A percentile compares a stretch with the other conserved stretches of the same genome.
Conservation (phyloP, 2,329 filamentous ascomycete genomes). For the Diplodia scrobiculata region DNA sequence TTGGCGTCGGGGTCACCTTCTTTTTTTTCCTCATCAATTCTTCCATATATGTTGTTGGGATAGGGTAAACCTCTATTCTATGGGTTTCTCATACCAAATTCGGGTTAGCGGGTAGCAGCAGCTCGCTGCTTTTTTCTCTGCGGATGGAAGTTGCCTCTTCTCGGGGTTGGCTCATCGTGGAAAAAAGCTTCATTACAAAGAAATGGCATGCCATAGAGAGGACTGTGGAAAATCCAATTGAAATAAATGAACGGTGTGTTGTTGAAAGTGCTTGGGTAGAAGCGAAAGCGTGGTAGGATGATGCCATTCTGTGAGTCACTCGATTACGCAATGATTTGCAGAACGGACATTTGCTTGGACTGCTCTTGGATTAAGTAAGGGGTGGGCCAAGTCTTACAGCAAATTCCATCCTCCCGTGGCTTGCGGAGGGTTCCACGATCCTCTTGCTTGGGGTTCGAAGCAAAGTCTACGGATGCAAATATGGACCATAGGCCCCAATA, state of each 20-base stretch:
- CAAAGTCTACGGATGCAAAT: too few species aligned
- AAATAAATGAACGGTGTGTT: background rate
- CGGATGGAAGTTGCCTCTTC: background rate
- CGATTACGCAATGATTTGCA: too few species aligned
- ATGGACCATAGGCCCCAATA: too few species aligned
- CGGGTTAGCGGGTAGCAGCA: background rate
- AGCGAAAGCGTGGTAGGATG: too few species aligned
- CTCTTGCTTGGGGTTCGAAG: too few species aligned
- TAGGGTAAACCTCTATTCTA: constrained; percentile 8
- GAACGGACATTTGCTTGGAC: too few species aligned
- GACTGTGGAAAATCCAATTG: background rate
- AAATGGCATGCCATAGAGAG: background rate
- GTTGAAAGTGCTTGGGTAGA: background rate
- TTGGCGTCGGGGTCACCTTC: background rate
- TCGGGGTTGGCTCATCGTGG: background rate
- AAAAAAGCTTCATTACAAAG: background rate
- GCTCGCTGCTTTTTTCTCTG: background rate
- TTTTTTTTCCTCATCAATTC: background rate
- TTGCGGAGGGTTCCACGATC: too few species aligned
- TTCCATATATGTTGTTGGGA: constrained; percentile 8
- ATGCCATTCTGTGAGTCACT: background rate
- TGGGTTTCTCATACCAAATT: background rate
- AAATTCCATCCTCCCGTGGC: too few species aligned
- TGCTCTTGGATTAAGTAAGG: too few species aligned
- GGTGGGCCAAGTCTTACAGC: too few species aligned